Percentiles rank a stretch among this genome's conserved stretches.
These are phyloP conservation scores for Yamadazyma spencermartinsiae DNA, from an alignment of 1,139 yeast genomes.

Conservation along the genomic window DNA sequence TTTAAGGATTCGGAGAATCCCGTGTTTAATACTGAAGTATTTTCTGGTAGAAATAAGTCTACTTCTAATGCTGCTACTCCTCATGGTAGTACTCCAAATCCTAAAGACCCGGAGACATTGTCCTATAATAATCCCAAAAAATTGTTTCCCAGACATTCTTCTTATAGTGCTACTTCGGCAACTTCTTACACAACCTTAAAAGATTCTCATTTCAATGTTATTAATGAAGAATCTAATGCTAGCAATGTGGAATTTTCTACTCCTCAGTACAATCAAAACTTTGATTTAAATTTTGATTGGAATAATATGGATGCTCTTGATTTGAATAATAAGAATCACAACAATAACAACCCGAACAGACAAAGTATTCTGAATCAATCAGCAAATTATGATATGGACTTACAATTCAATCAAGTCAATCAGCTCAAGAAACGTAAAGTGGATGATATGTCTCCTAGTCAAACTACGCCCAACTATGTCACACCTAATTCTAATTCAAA, in stretches of 20 bases:
- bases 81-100: conserved; percentile 2
- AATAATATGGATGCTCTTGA: conserved; percentile 33
- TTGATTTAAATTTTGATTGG: conserved; percentile 41
- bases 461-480: conserved; percentile 4
- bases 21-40: conserved; percentile 1
- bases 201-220: conserved; percentile 30
- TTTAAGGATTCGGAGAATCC: neutral
- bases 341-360: neutral
- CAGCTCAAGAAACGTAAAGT: conserved; percentile 6
- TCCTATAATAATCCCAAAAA: conserved; percentile 8
- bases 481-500: conserved; percentile 2
- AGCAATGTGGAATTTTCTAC: conserved; percentile 70
- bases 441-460: conserved; percentile 8
- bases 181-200: conserved; percentile 61
- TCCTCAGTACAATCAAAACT: conserved; percentile 54
- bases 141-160: conserved; percentile 56
- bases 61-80: conserved; percentile 4
- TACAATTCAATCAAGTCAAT: conserved; percentile 1
- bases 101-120: conserved; percentile 1
- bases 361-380: neutral
- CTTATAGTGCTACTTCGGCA: conserved; percentile 80
- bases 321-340: conserved; percentile 12
- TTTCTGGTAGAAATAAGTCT: neutral
- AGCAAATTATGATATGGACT: neutral
- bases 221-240: conserved; percentile 17